Evolutionary conservation across 257 asterid species (phyloP).

Genomic region (Nicotiana undulata): DNA sequence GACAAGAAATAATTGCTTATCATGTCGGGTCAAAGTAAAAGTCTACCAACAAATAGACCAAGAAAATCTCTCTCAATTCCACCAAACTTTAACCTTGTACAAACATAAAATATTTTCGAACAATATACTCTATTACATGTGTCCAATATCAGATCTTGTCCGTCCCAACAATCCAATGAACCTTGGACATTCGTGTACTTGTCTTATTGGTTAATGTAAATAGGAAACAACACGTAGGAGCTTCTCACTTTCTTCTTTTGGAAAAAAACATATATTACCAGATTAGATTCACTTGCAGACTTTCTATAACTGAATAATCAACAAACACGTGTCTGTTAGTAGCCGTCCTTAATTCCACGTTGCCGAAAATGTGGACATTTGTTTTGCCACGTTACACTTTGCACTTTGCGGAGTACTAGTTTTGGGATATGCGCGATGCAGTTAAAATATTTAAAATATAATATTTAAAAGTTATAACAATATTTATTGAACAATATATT

Average conservation of each 20-base stretch:
- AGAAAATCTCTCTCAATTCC: not conserved
- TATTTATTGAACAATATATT: too few relatives aligned
- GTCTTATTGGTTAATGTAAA: not conserved
- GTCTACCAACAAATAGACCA: not conserved
- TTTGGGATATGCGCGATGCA: too few relatives aligned
- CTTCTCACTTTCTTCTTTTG: not conserved
- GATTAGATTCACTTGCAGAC: not conserved
- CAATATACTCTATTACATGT: not conserved
- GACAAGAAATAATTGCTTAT: not conserved
- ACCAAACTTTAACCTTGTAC: not conserved
- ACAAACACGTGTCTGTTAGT: not conserved
- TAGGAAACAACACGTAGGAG: not conserved
- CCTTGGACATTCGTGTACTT: not conserved
- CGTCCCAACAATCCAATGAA: not conserved
- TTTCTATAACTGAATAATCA: not conserved
- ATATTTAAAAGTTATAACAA: too few relatives aligned
- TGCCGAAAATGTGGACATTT: not conserved
- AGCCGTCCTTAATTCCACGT: slow-evolving; percentile 4
- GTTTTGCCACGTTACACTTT: slow-evolving; percentile 9
- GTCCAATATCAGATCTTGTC: not conserved
- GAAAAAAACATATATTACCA: not conserved
- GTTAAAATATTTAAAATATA: too few relatives aligned
- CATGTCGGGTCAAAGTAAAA: not conserved
- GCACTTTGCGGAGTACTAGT: not conserved
- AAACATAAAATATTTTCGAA: too few relatives aligned